Evolutionary conservation across 495 filamentous ascomycete species (phyloP).

Genomic region (Neurospora sp.): DNA sequence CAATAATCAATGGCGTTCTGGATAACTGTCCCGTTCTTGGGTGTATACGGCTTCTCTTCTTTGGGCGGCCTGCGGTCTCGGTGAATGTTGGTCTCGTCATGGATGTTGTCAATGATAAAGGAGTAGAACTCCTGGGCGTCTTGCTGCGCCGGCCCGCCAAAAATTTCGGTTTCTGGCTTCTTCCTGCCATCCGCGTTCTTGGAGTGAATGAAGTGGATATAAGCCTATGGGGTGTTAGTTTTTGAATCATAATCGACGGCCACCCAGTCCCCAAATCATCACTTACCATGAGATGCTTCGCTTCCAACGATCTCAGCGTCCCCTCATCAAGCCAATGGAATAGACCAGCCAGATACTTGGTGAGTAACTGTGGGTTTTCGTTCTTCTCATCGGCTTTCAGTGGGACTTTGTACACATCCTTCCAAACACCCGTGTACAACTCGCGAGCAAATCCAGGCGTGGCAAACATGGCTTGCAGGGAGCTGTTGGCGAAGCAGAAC

Average conservation of each 20-base stretch:
- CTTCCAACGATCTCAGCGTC: slow-evolving; percentile 41
- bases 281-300: slow-evolving; percentile 56
- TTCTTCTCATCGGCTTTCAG: slow-evolving; percentile 54
- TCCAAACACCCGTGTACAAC: slow-evolving; percentile 49
- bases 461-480: slow-evolving; percentile 71
- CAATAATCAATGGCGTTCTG: slow-evolving; percentile 20
- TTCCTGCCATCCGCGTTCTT: slow-evolving; percentile 5
- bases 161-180: slow-evolving; percentile 7
- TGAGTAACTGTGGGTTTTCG: slow-evolving; percentile 67
- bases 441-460: slow-evolving; percentile 62
- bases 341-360: slow-evolving; percentile 62
- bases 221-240: slow-evolving; percentile 28
- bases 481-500: slow-evolving; percentile 87
- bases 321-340: slow-evolving; percentile 60
- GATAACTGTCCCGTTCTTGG: slow-evolving; percentile 13
- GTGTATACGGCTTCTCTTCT: slow-evolving; percentile 10
- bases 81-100: slow-evolving; percentile 29
- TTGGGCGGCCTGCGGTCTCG: slow-evolving; percentile 13
- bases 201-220: slow-evolving; percentile 24
- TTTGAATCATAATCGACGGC: not conserved
- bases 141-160: slow-evolving; percentile 32
- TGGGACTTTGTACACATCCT: slow-evolving; percentile 27
- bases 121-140: slow-evolving; percentile 32
- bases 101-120: slow-evolving; percentile 31
- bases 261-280: too few relatives aligned